These are phyloP conservation scores for Rhypophila decipiens DNA, from an alignment of 495 filamentous ascomycete species.

Conservation along the genomic window DNA sequence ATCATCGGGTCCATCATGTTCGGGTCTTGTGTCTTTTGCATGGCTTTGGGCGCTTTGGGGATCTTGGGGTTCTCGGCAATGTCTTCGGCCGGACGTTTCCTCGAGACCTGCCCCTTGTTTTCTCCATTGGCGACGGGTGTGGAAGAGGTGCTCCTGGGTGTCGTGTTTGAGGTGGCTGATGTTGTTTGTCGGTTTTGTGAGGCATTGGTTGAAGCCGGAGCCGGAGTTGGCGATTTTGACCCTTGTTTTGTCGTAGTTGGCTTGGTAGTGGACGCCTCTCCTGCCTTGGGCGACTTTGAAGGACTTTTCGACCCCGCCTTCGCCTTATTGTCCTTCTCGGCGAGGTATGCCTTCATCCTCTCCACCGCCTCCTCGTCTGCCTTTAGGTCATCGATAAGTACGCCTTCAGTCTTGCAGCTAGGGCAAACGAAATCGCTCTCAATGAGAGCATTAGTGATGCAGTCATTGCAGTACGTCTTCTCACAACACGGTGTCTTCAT, in stretches of 20 bases:
- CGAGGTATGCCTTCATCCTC: constrained; percentile 75
- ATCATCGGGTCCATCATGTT: constrained; percentile 34
- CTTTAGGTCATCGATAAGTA: constrained; percentile 85
- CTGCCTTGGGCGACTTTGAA: constrained; percentile 22
- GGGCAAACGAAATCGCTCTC: constrained; percentile 97
- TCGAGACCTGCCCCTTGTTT: constrained; percentile 38
- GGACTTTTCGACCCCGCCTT: constrained; percentile 37
- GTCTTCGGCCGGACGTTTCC: constrained; percentile 80
- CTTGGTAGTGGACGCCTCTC: neutral
- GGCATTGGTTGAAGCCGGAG: constrained; percentile 9
- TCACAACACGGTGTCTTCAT: constrained; percentile 97
- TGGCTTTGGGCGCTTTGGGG: constrained; percentile 53
- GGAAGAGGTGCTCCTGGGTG: constrained; percentile 14
- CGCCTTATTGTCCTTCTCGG: constrained; percentile 56
- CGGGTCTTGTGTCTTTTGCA: constrained; percentile 40
- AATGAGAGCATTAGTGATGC: constrained; percentile 95
- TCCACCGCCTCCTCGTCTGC: constrained; percentile 67
- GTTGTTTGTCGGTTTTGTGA: constrained; percentile 1
- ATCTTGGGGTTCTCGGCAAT: constrained; percentile 58
- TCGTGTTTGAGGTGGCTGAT: neutral
- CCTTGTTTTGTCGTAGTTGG: constrained; percentile 17
- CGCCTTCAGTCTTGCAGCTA: constrained; percentile 79
- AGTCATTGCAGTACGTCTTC: constrained; percentile 97
- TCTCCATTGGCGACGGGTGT: constrained; percentile 31
- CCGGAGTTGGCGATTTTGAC: constrained; percentile 32